Evolutionary conservation across 805 yeast genomes (phyloP), one percentile per base, ranked within the genome.

Genomic region (Suhomyces prunicola): DNA sequence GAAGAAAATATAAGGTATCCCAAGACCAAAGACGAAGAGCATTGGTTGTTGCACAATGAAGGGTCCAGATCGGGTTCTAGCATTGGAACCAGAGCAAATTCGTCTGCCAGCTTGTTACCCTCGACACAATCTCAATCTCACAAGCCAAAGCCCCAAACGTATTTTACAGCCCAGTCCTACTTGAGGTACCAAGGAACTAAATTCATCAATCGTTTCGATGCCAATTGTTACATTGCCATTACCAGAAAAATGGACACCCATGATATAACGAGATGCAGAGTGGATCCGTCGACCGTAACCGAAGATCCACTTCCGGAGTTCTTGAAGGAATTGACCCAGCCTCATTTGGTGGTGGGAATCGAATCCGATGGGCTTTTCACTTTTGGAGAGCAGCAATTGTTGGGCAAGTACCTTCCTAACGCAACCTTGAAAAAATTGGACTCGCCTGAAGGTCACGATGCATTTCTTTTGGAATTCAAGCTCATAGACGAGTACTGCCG

Each of bases 401-500:
- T 94, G 47, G 96, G 96, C 1, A 80, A 83, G 41, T 74, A 84
- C 63, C 81, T 94, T 54, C 92, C 91, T 6, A 78, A 87, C 60
- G 79, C 96, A 1, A 67, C 60, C 6, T 74, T 94, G 58, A 84
- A 85, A 59, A 83, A 84, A 61, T 85, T 94, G 44, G 83, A 88
- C 57, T 91, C 97, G 1, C 94, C 93, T 10, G 99, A 94, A 62
- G 99, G 99, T 15, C 99, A 94, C 65, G 99, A 94, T 73, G 99
- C 98, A 2, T 94, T 94, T 65, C 72, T 94, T 55, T 76, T 94
- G 47, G 99, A 94, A 69, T 94, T 94, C 68, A 86, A 83, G 48
- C 83, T 84, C 49, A 90, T 94, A 53, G 89, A 94, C 67, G 76
- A 80, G 36, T 75, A 86, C 57, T 84, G 96, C 50, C 70, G 81